A percentile compares a stretch with the other conserved stretches of the same genome.
phyloP scores from a whole-genome alignment of 352 stramenopile species.

The Globisporangium splendens region DNA sequence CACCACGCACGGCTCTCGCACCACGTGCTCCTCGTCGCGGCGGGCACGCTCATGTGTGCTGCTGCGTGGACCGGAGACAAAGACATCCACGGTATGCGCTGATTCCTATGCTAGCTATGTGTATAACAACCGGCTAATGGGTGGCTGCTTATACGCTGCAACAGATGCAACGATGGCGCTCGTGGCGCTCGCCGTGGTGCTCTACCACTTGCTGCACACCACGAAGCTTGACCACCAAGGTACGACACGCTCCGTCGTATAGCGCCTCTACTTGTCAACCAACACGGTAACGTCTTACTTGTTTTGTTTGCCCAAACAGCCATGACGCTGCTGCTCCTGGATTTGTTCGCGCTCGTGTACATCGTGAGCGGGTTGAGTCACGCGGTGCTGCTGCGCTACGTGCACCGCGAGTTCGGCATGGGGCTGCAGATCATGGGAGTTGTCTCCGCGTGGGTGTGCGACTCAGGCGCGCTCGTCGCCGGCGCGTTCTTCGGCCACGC shows the following conservation, averaged over 20 bases:
- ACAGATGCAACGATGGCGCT: conserved; percentile 33
- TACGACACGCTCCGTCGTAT: conserved; percentile 9
- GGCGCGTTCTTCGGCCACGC: conserved; percentile 47
- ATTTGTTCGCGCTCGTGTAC: conserved; percentile 56
- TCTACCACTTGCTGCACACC: conserved; percentile 34
- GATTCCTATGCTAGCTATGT: background rate
- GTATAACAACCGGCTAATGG: background rate
- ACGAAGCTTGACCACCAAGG: conserved; percentile 38
- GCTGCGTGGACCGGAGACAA: conserved; percentile 36
- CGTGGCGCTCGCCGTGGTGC: conserved; percentile 25
- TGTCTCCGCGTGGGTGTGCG: conserved; percentile 61
- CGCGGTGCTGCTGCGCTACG: conserved; percentile 56
- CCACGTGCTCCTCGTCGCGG: conserved; percentile 22
- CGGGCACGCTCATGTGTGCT: conserved; percentile 24
- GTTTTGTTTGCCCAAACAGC: conserved; percentile 2
- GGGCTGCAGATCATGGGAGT: conserved; percentile 64
- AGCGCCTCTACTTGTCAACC: background rate
- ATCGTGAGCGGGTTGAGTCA: conserved; percentile 60
- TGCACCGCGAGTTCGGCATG: conserved; percentile 36
- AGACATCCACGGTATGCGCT: conserved; percentile 22
- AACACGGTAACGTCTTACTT: background rate
- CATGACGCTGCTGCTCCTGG: conserved; percentile 34
- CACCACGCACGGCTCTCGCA: conserved; percentile 7
- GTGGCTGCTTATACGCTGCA: background rate
- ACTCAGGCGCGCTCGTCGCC: conserved; percentile 56